Evolutionary conservation across 192 early-diverging fungal genomes (phyloP), one percentile per base, ranked within the genome.

Genomic region (Jimgerdemannia lactiflua): DNA sequence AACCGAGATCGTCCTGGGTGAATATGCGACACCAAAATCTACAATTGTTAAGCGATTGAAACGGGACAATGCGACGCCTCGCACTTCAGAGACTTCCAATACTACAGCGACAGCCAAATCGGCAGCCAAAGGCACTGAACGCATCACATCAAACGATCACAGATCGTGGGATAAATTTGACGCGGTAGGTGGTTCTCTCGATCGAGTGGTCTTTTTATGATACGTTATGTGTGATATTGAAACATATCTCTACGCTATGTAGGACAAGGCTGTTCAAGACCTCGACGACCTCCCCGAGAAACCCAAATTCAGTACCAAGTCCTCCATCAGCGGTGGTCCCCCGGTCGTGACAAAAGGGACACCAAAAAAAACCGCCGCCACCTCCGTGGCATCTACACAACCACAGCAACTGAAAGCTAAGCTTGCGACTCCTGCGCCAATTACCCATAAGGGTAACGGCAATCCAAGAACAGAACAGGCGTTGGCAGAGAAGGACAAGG

Each of bases 401-500:
- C 49, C 18, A 59, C 29, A 20, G 20, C 64, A 20, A 74, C 70
- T 43, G 65, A 68, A 63, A 20, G 39, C 19, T 11, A 71, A 75
- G 64, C 59, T 70, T 64, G 29, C 68, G 1, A 64, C 70, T 39
- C 19, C 69, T 42, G 44, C 64, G 4, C 49, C 2, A 43, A 42
- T 70, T 18, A 63, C 8, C 41, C 14, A 70, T 65, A 10, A 67
- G 8, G 43, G 39, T 20, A 44, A 43, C 43, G 20, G 39, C 14
- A 63, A 4, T 29, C 19, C 74, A 18, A 18, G 68, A 54, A 69
- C 59, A 14, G 75, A 76, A n/a, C 70, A 44, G 18, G 75, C 75
- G 2, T 43, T 68, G 29, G 75, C 70, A n/a, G 70, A 71, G 11
- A 79, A 79, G 68, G 74, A 74, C 49, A 71, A 75, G 70, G 78